phyloP scores from a whole-genome alignment of 805 yeast species.

The Barnettozyma siamensis region DNA sequence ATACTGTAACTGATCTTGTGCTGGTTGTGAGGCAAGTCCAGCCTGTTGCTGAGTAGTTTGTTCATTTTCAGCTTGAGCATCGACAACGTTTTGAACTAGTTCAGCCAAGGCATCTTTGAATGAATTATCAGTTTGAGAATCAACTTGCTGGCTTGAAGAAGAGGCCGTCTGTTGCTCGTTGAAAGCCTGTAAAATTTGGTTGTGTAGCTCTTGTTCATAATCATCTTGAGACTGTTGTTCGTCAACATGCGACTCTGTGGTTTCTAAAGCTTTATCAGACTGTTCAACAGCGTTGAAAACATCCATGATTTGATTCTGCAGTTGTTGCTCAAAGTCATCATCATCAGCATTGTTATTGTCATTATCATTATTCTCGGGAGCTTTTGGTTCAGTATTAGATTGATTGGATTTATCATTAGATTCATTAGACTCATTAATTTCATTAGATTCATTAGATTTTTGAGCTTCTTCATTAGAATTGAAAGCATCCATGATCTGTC shows the following conservation, averaged over 20 bases:
- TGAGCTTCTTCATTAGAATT: constrained; percentile 6
- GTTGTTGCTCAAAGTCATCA: constrained; percentile 17
- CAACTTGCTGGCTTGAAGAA: not conserved
- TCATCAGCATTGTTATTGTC: constrained; percentile 1
- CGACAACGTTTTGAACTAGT: constrained; percentile 51
- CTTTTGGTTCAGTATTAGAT: not conserved
- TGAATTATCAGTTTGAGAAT: constrained; percentile 24
- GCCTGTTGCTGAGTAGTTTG: constrained; percentile 6
- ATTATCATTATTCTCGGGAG: not conserved
- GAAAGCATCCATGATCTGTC: constrained; percentile 22
- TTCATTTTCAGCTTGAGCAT: constrained; percentile 24
- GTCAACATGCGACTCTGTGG: not conserved
- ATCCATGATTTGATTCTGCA: constrained; percentile 22
- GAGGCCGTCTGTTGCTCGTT: constrained; percentile 8
- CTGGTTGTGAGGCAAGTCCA: constrained; percentile 1
- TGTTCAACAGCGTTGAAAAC: constrained; percentile 18
- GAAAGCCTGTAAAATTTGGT: constrained; percentile 14
- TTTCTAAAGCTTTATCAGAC: constrained; percentile 5
- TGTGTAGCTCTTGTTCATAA: constrained; percentile 17
- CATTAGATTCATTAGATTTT: not conserved
- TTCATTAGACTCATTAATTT: not conserved
- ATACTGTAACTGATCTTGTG: constrained; percentile 1
- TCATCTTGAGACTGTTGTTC: constrained; percentile 8
- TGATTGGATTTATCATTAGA: not conserved
- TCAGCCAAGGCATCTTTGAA: constrained; percentile 50